Evolutionary conservation across 169 alveolate genomes (phyloP).

Genomic region (Eimeria sp.): DNA sequence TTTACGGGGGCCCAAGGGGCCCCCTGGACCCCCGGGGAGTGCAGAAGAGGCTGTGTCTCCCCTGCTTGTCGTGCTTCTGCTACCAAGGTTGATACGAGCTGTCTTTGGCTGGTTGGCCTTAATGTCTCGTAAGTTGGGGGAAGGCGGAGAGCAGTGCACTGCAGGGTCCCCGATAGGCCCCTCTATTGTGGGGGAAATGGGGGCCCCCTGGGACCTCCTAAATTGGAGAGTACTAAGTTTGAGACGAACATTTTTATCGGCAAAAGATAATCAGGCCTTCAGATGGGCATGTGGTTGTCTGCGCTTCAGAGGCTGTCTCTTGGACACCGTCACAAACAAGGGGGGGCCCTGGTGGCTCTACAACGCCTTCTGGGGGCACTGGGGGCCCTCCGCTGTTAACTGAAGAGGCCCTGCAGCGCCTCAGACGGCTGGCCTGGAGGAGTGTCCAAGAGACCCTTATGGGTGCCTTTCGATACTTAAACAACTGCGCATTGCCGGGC

Average conservation of each 20-base stretch:
- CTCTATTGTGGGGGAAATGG: too few species aligned
- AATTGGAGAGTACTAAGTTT: too few species aligned
- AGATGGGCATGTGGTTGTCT: not conserved
- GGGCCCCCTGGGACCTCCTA: too few species aligned
- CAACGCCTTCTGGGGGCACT: not conserved
- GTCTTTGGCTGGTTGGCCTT: not conserved
- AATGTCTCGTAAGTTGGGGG: not conserved
- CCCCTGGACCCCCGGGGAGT: not conserved
- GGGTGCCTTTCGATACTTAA: not conserved
- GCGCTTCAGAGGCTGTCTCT: not conserved
- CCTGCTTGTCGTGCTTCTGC: slow-evolving; percentile 10
- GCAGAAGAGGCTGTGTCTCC: not conserved
- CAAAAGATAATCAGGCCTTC: not conserved
- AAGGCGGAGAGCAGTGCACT: too few species aligned
- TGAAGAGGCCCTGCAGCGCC: slow-evolving; percentile 15
- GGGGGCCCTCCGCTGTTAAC: not conserved
- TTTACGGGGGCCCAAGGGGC: slow-evolving; percentile 9
- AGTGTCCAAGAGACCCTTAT: not conserved
- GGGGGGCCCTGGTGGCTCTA: slow-evolving; percentile 33
- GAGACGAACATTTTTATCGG: not conserved
- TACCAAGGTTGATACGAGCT: not conserved
- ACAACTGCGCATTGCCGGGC: not conserved
- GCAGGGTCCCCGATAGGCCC: too few species aligned
- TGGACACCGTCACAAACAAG: not conserved
- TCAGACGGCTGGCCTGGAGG: not conserved